Evolutionary conservation across 1,284 basidiomycete genomes (phyloP).

Genomic region (Prillingera fragicola): DNA sequence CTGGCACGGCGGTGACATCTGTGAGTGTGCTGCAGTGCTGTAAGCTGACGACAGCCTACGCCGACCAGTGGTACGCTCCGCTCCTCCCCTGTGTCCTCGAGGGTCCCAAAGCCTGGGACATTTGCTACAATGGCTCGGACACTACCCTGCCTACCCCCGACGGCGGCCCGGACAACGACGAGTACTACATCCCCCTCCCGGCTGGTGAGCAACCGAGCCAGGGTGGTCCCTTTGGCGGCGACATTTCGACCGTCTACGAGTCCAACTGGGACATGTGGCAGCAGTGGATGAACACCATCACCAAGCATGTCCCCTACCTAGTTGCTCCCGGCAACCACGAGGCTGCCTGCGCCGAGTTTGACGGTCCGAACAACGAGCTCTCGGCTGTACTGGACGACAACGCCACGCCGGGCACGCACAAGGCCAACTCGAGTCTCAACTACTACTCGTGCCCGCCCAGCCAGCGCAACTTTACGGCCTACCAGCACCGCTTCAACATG

Average conservation of each 20-base stretch:
- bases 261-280: conserved; percentile 43
- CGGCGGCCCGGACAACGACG: conserved; percentile 15
- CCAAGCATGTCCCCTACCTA: conserved; percentile 33
- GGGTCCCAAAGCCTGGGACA: conserved; percentile 11
- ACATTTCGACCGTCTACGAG: conserved; percentile 30
- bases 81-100: conserved; percentile 17
- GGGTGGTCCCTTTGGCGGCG: conserved; percentile 27
- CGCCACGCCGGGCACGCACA: conserved; percentile 3
- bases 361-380: conserved; percentile 23
- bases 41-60: conserved; percentile 23
- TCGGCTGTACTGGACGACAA: conserved; percentile 18
- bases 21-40: not conserved
- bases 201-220: conserved; percentile 25
- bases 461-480: conserved; percentile 29
- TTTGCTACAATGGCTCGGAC: conserved; percentile 31
- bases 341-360: conserved; percentile 23
- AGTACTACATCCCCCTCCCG: conserved; percentile 25
- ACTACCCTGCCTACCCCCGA: conserved; percentile 6
- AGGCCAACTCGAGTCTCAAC: conserved; percentile 12
- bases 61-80: conserved; percentile 38
- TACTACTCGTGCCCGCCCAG: conserved; percentile 24
- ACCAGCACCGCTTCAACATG: conserved; percentile 34
- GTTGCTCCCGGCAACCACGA: conserved; percentile 22
- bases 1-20: conserved; percentile 42
- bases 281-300: conserved; percentile 36